A percentile compares a stretch with the other conserved stretches of the same genome.
phyloP scores from a whole-genome alignment of 192 early-diverging fungal species.

The Phlyctochytrium planicorne region DNA sequence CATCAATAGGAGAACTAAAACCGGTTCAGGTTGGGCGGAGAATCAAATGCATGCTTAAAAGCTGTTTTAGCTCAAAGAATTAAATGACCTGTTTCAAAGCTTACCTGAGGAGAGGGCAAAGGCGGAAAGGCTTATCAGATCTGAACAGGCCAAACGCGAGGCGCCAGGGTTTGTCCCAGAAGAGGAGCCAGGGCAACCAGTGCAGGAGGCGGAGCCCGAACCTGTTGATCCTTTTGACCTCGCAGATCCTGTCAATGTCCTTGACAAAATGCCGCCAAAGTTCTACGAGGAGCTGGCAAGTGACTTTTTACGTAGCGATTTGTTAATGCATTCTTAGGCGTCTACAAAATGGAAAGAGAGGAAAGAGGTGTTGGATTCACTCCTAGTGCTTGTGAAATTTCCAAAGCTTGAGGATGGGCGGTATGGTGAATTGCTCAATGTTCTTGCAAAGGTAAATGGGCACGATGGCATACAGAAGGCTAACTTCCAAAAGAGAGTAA shows the following conservation, averaged over 20 bases:
- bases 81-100: constrained; percentile 79
- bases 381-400: constrained; percentile 67
- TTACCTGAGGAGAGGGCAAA: constrained; percentile 59
- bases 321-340: constrained; percentile 25
- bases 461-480: not conserved
- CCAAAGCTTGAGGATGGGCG: constrained; percentile 74
- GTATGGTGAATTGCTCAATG: constrained; percentile 79
- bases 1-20: constrained; percentile 81
- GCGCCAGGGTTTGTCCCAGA: not conserved
- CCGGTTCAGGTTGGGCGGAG: constrained; percentile 72
- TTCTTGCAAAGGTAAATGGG: constrained; percentile 72
- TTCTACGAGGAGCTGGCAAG: constrained; percentile 73
- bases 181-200: constrained; percentile 45
- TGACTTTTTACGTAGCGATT: not conserved
- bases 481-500: constrained; percentile 28
- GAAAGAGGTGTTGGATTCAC: constrained; percentile 81
- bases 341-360: constrained; percentile 97
- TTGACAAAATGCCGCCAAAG: constrained; percentile 77
- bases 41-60: constrained; percentile 10
- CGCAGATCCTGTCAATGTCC: constrained; percentile 87
- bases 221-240: constrained; percentile 78
- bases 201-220: constrained; percentile 47
- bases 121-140: constrained; percentile 73
- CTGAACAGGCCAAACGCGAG: constrained; percentile 64
- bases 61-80: constrained; percentile 87